Conservation (phyloP, 495 filamentous ascomycete species). For the Penicillium waksmanii region DNA sequence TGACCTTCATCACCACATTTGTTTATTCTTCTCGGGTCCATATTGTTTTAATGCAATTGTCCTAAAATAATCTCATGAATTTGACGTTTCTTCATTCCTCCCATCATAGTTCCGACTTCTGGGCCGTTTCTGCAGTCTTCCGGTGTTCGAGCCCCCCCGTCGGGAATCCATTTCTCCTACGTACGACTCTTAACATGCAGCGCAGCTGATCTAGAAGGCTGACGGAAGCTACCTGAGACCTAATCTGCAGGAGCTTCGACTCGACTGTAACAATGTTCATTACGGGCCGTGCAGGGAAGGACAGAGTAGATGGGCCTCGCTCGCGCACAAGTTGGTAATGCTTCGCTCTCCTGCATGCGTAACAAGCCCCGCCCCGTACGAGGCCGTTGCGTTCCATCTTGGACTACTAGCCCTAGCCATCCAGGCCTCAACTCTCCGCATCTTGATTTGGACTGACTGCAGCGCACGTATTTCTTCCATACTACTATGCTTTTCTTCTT, state of each 20-base stretch:
- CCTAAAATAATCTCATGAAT: slow-evolving; percentile 22
- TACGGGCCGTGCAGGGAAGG: slow-evolving; percentile 6
- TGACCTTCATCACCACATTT: slow-evolving; percentile 8
- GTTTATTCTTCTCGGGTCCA: slow-evolving; percentile 33
- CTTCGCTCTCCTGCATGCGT: slow-evolving; percentile 20
- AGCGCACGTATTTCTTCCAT: slow-evolving; percentile 11
- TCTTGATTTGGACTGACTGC: slow-evolving; percentile 27
- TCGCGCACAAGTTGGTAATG: slow-evolving; percentile 5
- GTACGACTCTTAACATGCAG: neutral
- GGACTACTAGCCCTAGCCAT: slow-evolving; percentile 16
- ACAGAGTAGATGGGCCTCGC: neutral
- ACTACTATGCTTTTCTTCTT: slow-evolving; percentile 6
- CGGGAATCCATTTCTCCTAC: slow-evolving; percentile 1
- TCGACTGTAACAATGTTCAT: slow-evolving; percentile 7
- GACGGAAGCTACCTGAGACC: neutral
- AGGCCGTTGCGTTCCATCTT: slow-evolving; percentile 33
- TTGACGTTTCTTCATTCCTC: slow-evolving; percentile 5
- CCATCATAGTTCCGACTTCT: slow-evolving; percentile 5
- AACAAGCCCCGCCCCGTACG: slow-evolving; percentile 15
- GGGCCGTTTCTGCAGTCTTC: slow-evolving; percentile 8
- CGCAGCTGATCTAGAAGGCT: neutral
- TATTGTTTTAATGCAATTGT: slow-evolving; percentile 34
- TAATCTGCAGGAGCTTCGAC: slow-evolving; percentile 19
- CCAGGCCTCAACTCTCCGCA: slow-evolving; percentile 26
- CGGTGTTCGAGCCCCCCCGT: slow-evolving; percentile 16